Conservation (phyloP, 176 grass and related monocot species). For the Bothriochloa decipiens region DNA sequence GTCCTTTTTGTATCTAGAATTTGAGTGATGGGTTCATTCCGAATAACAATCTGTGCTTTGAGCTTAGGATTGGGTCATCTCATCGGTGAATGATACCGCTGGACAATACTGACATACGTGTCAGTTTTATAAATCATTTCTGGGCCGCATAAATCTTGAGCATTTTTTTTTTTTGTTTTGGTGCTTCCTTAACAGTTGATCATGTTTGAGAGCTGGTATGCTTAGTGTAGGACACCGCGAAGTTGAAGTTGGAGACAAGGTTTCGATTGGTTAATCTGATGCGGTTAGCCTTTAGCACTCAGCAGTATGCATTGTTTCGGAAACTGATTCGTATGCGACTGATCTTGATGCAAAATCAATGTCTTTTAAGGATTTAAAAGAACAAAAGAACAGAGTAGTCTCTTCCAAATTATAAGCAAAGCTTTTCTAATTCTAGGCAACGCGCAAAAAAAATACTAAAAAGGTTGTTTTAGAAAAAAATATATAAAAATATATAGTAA, state of each 20-base stretch:
- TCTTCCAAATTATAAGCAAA: too few relatives aligned
- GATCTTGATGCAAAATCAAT: too few relatives aligned
- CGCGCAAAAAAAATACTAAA: too few relatives aligned
- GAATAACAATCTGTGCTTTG: constrained; percentile 47
- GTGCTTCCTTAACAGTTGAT: background rate
- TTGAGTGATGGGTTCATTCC: constrained; percentile 28
- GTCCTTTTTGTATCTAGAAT: constrained; percentile 47
- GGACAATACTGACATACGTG: background rate
- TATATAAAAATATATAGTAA: too few relatives aligned
- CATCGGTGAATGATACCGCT: constrained; percentile 13
- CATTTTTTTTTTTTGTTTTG: background rate
- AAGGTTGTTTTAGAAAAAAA: too few relatives aligned
- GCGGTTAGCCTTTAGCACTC: background rate
- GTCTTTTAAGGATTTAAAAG: too few relatives aligned
- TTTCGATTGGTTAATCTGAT: background rate
- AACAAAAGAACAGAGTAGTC: too few relatives aligned
- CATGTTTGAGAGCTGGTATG: background rate
- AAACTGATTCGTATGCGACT: too few relatives aligned
- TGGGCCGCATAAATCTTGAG: background rate
- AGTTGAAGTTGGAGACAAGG: background rate
- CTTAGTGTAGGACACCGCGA: background rate
- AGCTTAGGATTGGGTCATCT: constrained; percentile 21
- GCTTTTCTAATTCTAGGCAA: too few relatives aligned
- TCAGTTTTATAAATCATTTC: constrained; percentile 37
- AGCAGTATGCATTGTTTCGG: too few relatives aligned